A percentile compares a stretch with the other conserved stretches of the same genome.
Evolutionary conservation across 192 early-diverging fungal species (phyloP).

Genomic region (Coemansia sp.): DNA sequence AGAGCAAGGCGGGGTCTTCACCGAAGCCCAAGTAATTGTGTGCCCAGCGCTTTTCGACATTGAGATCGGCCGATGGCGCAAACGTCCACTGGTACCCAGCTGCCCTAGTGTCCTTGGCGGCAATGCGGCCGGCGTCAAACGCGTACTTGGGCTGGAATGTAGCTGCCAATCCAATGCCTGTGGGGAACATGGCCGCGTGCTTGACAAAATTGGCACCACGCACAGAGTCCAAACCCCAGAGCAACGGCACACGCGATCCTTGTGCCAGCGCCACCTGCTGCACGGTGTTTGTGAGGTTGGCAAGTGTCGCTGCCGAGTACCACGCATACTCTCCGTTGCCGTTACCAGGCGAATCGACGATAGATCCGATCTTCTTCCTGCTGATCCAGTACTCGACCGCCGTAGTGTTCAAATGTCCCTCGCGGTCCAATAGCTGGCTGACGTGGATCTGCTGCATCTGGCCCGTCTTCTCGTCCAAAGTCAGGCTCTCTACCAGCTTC

Average conservation of each 20-base stretch:
- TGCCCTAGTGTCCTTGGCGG: conserved; percentile 62
- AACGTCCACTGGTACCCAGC: conserved; percentile 60
- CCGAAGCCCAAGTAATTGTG: conserved; percentile 50
- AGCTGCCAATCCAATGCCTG: conserved; percentile 58
- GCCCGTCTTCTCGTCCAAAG: conserved; percentile 58
- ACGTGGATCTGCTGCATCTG: conserved; percentile 70
- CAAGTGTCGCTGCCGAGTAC: conserved; percentile 52
- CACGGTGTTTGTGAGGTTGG: conserved; percentile 53
- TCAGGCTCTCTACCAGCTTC: conserved; percentile 52
- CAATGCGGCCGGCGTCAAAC: conserved; percentile 59
- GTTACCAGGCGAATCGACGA: conserved; percentile 59
- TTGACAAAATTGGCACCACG: conserved; percentile 62
- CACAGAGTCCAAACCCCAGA: conserved; percentile 61
- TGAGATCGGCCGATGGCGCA: conserved; percentile 59
- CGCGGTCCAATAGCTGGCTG: conserved; percentile 46
- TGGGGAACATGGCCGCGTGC: conserved; percentile 60
- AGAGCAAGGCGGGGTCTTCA: conserved; percentile 58
- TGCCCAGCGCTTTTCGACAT: conserved; percentile 57
- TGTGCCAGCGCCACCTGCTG: conserved; percentile 57
- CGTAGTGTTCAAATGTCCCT: conserved; percentile 54
- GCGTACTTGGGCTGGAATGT: conserved; percentile 59
- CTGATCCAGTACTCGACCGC: conserved; percentile 58
- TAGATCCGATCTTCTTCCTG: conserved; percentile 57
- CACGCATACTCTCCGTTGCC: conserved; percentile 42
- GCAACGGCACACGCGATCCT: conserved; percentile 57